These are phyloP conservation scores for Fusarium buharicum DNA, from an alignment of 2,329 filamentous ascomycete species.

Conservation along the genomic window DNA sequence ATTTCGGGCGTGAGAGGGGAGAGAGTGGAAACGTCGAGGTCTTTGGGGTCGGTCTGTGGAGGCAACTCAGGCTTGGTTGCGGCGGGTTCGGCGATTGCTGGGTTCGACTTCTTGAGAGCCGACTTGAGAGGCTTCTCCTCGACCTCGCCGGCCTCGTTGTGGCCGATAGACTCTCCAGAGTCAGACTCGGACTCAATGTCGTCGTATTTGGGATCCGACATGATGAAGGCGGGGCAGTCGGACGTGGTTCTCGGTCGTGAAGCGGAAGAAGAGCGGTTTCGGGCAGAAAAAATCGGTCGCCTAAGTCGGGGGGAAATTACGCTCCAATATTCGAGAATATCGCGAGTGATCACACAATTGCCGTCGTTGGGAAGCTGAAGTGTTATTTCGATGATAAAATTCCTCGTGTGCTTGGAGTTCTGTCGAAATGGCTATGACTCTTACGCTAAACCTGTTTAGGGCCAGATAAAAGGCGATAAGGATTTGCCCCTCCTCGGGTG, in stretches of 20 bases:
- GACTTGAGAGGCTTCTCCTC: constrained; percentile 81
- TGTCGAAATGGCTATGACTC: constrained; percentile 51
- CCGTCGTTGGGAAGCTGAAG: constrained; percentile 35
- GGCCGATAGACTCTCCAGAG: constrained; percentile 71
- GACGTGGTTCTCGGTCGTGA: constrained; percentile 38
- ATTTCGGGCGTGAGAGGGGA: constrained; percentile 94
- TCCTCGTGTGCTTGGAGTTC: constrained; percentile 53
- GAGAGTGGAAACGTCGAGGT: constrained; percentile 83
- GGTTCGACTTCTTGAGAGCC: constrained; percentile 78
- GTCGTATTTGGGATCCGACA: constrained; percentile 72
- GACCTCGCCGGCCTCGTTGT: constrained; percentile 68
- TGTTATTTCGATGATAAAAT: constrained; percentile 54
- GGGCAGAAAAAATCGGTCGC: constrained; percentile 21
- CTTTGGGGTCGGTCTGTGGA: constrained; percentile 91
- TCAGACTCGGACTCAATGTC: constrained; percentile 79
- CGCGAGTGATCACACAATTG: constrained; percentile 31
- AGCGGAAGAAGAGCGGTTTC: constrained; percentile 24
- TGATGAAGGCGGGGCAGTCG: constrained; percentile 53
- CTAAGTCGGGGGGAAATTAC: constrained; percentile 35
- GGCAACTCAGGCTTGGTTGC: constrained; percentile 68
- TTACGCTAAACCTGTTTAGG: constrained; percentile 51
- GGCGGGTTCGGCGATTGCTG: constrained; percentile 66
- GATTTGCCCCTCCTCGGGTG: constrained; percentile 51
- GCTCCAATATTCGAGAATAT: constrained; percentile 29
- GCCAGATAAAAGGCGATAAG: constrained; percentile 54